Evolutionary conservation across 75 land plant species (phyloP).

Genomic region (Sequoiadendron giganteum): DNA sequence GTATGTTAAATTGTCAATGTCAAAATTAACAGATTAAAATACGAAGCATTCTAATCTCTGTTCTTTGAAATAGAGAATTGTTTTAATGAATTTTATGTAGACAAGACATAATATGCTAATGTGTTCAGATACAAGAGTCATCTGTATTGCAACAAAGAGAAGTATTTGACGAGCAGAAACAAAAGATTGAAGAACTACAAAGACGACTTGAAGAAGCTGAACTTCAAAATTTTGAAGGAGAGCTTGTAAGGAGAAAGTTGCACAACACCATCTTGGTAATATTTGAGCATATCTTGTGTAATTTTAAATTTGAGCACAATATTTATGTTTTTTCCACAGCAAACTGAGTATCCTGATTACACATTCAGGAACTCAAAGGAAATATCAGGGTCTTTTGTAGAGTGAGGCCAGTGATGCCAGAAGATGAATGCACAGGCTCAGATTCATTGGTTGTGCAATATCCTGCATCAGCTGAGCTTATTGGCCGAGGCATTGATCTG

Average conservation of each 20-base stretch:
- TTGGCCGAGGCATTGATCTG: constrained; percentile 30
- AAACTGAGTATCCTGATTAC: not conserved
- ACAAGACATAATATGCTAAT: not conserved
- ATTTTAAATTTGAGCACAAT: not conserved
- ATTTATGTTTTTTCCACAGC: not conserved
- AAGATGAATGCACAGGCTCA: constrained; percentile 20
- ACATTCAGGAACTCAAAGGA: constrained; percentile 34
- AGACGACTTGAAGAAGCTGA: constrained; percentile 36
- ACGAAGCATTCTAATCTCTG: not conserved
- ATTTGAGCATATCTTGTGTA: not conserved
- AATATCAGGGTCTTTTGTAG: constrained; percentile 38
- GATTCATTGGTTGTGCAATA: constrained; percentile 21
- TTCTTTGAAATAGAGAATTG: not conserved
- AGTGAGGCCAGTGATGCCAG: constrained; percentile 30
- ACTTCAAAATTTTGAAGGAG: constrained; percentile 40
- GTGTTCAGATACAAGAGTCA: constrained; percentile 22
- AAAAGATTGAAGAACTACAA: constrained; percentile 26
- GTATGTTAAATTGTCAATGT: constrained; percentile 9
- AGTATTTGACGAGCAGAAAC: constrained; percentile 16
- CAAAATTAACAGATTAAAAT: not conserved
- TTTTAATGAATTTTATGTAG: constrained; percentile 3
- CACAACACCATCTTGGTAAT: constrained; percentile 53
- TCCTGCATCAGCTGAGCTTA: constrained; percentile 18
- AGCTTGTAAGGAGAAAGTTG: constrained; percentile 44
- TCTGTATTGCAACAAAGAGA: constrained; percentile 12